A percentile compares a stretch with the other conserved stretches of the same genome.
Conservation (phyloP, 139 green algal genomes). For the Closterium sp. region DNA sequence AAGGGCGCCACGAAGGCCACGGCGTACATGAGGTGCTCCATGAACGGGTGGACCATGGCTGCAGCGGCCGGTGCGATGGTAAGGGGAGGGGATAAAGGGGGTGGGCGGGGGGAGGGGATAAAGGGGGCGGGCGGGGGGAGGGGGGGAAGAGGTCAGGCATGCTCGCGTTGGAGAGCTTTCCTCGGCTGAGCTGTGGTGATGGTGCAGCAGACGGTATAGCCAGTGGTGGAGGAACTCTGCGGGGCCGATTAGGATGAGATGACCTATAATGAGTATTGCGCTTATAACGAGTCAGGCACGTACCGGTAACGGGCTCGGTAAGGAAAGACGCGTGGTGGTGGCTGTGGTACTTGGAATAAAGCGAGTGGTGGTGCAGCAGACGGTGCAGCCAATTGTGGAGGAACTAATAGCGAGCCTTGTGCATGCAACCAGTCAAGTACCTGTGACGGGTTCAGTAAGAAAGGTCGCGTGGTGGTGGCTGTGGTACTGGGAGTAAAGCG, state of each 20-base stretch:
- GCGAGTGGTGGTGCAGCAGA: constrained; percentile 56
- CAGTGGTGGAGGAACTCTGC: constrained; percentile 61
- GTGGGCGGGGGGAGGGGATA: neutral
- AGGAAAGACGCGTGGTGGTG: constrained; percentile 60
- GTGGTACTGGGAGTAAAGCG: constrained; percentile 56
- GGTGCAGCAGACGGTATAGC: constrained; percentile 55
- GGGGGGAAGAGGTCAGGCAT: too few relatives aligned
- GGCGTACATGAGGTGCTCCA: constrained; percentile 57
- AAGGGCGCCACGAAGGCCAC: neutral
- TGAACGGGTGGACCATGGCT: constrained; percentile 53
- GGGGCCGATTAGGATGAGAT: constrained; percentile 48
- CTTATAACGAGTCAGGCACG: neutral
- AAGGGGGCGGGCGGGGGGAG: too few relatives aligned
- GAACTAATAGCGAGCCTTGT: too few relatives aligned
- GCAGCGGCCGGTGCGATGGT: neutral
- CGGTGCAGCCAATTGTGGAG: constrained; percentile 62
- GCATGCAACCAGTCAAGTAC: too few relatives aligned
- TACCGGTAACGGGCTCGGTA: constrained; percentile 58
- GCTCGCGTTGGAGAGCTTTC: too few relatives aligned
- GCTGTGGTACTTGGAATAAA: constrained; percentile 58
- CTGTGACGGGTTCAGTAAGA: constrained; percentile 57
- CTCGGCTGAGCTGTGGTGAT: too few relatives aligned
- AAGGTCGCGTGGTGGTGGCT: constrained; percentile 59
- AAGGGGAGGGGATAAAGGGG: too few relatives aligned
- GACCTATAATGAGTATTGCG: too few relatives aligned